Evolutionary conservation across 169 alveolate genomes (phyloP).

Genomic region (Babesia ovata): DNA sequence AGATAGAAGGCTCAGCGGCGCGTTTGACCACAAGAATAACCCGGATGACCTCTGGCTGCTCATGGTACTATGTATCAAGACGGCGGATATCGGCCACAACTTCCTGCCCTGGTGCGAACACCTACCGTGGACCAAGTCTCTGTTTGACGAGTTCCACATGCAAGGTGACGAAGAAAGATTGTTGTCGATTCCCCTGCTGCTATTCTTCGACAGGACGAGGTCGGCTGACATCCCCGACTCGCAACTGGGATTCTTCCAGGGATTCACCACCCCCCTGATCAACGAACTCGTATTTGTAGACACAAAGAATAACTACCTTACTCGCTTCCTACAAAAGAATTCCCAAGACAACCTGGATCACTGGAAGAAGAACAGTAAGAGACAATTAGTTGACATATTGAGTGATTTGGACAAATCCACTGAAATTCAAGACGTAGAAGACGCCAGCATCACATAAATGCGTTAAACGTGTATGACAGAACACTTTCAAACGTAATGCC

Average conservation of each 20-base stretch:
- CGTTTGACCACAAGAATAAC: slow-evolving; percentile 68
- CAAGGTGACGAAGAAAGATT: slow-evolving; percentile 85
- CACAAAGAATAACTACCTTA: slow-evolving; percentile 19
- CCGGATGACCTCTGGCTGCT: slow-evolving; percentile 85
- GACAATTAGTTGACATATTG: slow-evolving; percentile 41
- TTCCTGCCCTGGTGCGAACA: slow-evolving; percentile 89
- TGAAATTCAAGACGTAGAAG: slow-evolving; percentile 20
- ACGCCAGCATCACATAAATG: slow-evolving; percentile 18
- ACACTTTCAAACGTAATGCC: no score
- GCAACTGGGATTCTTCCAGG: slow-evolving; percentile 72
- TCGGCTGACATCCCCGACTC: slow-evolving; percentile 69
- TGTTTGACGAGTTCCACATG: slow-evolving; percentile 90
- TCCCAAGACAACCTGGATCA: slow-evolving; percentile 40
- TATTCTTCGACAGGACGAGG: slow-evolving; percentile 71
- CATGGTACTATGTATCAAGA: slow-evolving; percentile 83
- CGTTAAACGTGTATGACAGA: no score
- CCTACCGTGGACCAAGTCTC: slow-evolving; percentile 87
- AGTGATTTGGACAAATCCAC: slow-evolving; percentile 38
- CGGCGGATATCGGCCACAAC: slow-evolving; percentile 94
- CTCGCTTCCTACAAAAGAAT: slow-evolving; percentile 9
- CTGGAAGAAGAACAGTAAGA: slow-evolving; percentile 44
- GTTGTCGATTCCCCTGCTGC: slow-evolving; percentile 67
- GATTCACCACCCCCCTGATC: slow-evolving; percentile 58
- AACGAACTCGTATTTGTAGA: slow-evolving; percentile 34
- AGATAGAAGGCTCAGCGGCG: slow-evolving; percentile 56